Evolutionary conservation across 805 yeast species (phyloP).

Genomic region (Debaryomyces castellii): DNA sequence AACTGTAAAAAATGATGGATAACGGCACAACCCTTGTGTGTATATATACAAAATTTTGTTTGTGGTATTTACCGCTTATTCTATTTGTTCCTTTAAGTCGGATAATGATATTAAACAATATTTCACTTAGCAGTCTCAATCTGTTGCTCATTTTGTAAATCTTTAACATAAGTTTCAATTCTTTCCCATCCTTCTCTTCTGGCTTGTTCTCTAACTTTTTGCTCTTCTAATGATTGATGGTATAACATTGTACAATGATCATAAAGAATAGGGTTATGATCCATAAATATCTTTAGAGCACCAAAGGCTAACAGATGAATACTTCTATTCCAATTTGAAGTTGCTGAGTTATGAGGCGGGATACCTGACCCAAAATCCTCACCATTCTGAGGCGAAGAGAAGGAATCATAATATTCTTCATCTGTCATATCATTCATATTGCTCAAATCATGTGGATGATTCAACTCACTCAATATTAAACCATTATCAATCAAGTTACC

Average conservation of each 20-base stretch:
- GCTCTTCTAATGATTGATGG: slow-evolving; percentile 75
- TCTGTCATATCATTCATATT: slow-evolving; percentile 36
- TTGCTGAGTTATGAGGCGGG: slow-evolving; percentile 45
- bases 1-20: background rate
- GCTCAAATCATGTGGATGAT: slow-evolving; percentile 13
- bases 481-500: slow-evolving; percentile 42
- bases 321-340: slow-evolving; percentile 87
- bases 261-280: slow-evolving; percentile 84
- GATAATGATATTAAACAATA: background rate
- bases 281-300: slow-evolving; percentile 89
- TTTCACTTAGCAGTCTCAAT: background rate
- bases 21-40: background rate
- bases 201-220: slow-evolving; percentile 58
- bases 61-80: background rate
- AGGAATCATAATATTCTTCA: slow-evolving; percentile 45
- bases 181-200: slow-evolving; percentile 71
- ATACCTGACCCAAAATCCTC: slow-evolving; percentile 34
- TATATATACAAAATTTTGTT: background rate
- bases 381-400: slow-evolving; percentile 33
- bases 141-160: slow-evolving; percentile 14
- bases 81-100: background rate
- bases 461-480: slow-evolving; percentile 28
- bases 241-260: slow-evolving; percentile 90
- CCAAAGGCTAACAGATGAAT: slow-evolving; percentile 88
- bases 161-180: slow-evolving; percentile 58